phyloP scores from a whole-genome alignment of 805 yeast species.

The Metschnikowia aberdeeniae region DNA sequence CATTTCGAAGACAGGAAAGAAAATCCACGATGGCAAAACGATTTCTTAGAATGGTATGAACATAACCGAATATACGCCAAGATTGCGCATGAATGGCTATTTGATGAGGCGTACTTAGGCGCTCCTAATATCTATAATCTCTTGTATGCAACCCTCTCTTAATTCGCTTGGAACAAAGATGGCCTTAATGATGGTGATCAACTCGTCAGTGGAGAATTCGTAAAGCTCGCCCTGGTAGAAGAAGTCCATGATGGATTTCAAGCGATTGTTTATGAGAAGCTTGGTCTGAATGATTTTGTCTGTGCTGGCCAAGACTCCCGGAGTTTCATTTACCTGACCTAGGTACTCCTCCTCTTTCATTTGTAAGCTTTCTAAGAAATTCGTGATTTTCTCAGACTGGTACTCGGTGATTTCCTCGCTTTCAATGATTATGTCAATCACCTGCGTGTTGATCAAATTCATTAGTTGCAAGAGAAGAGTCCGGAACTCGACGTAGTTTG shows the following conservation, averaged over 20 bases:
- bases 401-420: slow-evolving; percentile 33
- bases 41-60: slow-evolving; percentile 1
- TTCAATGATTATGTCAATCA: slow-evolving; percentile 23
- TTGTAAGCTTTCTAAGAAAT: slow-evolving; percentile 19
- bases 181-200: slow-evolving; percentile 37
- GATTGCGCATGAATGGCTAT: background rate
- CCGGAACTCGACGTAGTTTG: slow-evolving; percentile 28
- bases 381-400: slow-evolving; percentile 29
- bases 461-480: slow-evolving; percentile 23
- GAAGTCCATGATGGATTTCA: slow-evolving; percentile 44
- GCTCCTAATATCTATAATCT: slow-evolving; percentile 43
- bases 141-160: slow-evolving; percentile 42
- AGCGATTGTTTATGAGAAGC: slow-evolving; percentile 34
- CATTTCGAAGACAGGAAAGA: slow-evolving; percentile 89
- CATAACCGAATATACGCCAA: background rate
- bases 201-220: slow-evolving; percentile 46
- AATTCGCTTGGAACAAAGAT: slow-evolving; percentile 46
- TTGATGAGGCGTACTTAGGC: slow-evolving; percentile 4
- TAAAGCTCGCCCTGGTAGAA: slow-evolving; percentile 52
- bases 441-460: slow-evolving; percentile 28
- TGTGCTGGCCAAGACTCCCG: slow-evolving; percentile 9
- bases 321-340: slow-evolving; percentile 9
- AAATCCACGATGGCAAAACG: slow-evolving; percentile 61
- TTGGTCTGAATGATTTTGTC: slow-evolving; percentile 26
- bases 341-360: slow-evolving; percentile 6